A percentile compares a stretch with the other conserved stretches of the same genome.
Conservation (phyloP, 371 early-diverging fungal genomes). For the Apophysomyces variabilis region DNA sequence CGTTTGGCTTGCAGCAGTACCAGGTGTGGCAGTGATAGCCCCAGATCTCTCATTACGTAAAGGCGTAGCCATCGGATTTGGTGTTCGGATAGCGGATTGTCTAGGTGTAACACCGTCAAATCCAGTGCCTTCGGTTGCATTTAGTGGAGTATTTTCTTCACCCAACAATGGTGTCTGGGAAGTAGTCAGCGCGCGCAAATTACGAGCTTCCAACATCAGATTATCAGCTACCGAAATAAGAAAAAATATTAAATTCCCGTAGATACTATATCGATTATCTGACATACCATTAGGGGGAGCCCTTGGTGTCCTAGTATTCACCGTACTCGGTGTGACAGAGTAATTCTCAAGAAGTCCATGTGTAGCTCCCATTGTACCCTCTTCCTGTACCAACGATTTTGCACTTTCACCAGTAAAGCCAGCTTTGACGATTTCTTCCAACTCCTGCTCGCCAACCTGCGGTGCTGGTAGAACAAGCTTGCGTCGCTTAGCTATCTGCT, state of each 20-base stretch:
- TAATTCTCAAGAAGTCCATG: conserved; percentile 76
- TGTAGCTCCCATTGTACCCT: conserved; percentile 64
- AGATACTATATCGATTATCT: background rate
- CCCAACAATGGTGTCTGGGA: conserved; percentile 92
- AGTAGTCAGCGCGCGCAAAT: conserved; percentile 74
- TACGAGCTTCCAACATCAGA: conserved; percentile 83
- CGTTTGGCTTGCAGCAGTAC: conserved; percentile 33
- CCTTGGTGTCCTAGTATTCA: conserved; percentile 68
- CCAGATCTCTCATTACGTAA: conserved; percentile 42
- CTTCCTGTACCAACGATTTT: conserved; percentile 68
- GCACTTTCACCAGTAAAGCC: conserved; percentile 85
- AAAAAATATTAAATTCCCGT: background rate
- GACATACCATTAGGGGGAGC: conserved; percentile 67
- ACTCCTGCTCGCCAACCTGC: conserved; percentile 87
- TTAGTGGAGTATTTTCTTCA: conserved; percentile 60
- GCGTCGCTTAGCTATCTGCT: conserved; percentile 75
- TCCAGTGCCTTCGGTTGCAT: conserved; percentile 59
- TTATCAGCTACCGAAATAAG: conserved; percentile 54
- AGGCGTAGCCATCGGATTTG: conserved; percentile 80
- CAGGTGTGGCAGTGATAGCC: conserved; percentile 31
- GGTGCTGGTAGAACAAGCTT: conserved; percentile 89
- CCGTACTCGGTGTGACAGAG: conserved; percentile 57
- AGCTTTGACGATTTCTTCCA: conserved; percentile 91
- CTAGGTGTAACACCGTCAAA: conserved; percentile 77
- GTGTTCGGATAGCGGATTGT: conserved; percentile 68